phyloP scores from a whole-genome alignment of 257 asterid species.

The Nicotiana obtusifolia region DNA sequence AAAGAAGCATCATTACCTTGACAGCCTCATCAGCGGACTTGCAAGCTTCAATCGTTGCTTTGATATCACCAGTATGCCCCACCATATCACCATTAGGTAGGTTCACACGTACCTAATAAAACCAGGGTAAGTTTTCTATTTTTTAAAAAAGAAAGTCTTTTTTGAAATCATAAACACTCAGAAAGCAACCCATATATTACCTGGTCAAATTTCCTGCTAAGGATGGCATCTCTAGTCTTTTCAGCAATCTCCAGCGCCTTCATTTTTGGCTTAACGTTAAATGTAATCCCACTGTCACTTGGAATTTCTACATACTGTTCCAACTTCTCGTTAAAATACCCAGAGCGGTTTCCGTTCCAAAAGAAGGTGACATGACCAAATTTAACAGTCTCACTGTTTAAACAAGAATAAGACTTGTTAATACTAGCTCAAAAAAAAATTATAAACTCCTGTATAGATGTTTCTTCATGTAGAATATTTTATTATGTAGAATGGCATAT shows the following conservation, averaged over 20 bases:
- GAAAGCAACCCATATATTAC: slow-evolving; percentile 25
- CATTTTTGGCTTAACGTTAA: slow-evolving; percentile 91
- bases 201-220: slow-evolving; percentile 84
- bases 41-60: slow-evolving; percentile 90
- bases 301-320: slow-evolving; percentile 95
- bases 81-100: slow-evolving; percentile 94
- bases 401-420: background rate
- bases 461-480: background rate
- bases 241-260: slow-evolving; percentile 91
- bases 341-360: slow-evolving; percentile 97
- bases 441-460: background rate
- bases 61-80: slow-evolving; percentile 96
- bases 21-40: slow-evolving; percentile 92
- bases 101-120: slow-evolving; percentile 71
- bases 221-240: slow-evolving; percentile 92
- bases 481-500: background rate
- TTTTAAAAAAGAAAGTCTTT: background rate
- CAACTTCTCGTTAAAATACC: slow-evolving; percentile 62
- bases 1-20: slow-evolving; percentile 52
- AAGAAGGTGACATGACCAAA: slow-evolving; percentile 87
- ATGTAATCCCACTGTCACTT: slow-evolving; percentile 84
- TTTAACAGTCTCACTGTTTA: slow-evolving; percentile 86
- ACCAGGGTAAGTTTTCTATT: background rate
- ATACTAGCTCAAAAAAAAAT: background rate
- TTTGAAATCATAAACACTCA: background rate